phyloP scores from a whole-genome alignment of 441 rosid genomes.

The Euphorbia schlechtendalii region DNA sequence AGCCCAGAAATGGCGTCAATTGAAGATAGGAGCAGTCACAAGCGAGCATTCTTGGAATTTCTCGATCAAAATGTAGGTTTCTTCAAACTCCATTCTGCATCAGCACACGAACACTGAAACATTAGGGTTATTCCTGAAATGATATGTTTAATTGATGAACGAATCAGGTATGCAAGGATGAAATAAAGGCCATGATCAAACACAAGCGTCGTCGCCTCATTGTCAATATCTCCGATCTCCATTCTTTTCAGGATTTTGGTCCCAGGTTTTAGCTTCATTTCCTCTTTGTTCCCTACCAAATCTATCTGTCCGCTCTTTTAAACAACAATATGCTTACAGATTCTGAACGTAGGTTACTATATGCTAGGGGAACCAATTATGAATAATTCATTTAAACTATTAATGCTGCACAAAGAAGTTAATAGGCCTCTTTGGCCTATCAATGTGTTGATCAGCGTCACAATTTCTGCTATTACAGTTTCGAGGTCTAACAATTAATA shows the following conservation, averaged over 20 bases:
- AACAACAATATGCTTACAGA: not conserved
- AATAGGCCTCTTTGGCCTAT: no score
- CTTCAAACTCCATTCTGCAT: not conserved
- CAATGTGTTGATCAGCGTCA: no score
- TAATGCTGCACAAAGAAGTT: not conserved
- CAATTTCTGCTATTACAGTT: no score
- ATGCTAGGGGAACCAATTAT: not conserved
- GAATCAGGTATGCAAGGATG: slow-evolving; percentile 68
- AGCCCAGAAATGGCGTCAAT: slow-evolving; percentile 58
- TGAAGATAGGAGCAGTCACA: slow-evolving; percentile 59
- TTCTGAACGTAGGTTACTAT: slow-evolving; percentile 1
- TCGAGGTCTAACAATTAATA: not conserved
- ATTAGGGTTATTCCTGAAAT: not conserved
- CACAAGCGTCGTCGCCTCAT: slow-evolving; percentile 89
- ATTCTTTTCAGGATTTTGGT: slow-evolving; percentile 57
- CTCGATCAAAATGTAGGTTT: slow-evolving; percentile 58
- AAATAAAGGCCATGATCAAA: slow-evolving; percentile 72
- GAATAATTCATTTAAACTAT: not conserved
- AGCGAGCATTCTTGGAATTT: slow-evolving; percentile 76
- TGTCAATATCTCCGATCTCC: slow-evolving; percentile 84
- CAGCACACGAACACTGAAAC: not conserved
- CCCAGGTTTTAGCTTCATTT: slow-evolving; percentile 32
- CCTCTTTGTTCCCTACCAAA: not conserved
- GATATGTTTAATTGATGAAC: not conserved
- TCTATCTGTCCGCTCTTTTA: not conserved